These are phyloP conservation scores for Leishmania martiniquensis DNA, from an alignment of 208 protist genomes.

Conservation along the genomic window DNA sequence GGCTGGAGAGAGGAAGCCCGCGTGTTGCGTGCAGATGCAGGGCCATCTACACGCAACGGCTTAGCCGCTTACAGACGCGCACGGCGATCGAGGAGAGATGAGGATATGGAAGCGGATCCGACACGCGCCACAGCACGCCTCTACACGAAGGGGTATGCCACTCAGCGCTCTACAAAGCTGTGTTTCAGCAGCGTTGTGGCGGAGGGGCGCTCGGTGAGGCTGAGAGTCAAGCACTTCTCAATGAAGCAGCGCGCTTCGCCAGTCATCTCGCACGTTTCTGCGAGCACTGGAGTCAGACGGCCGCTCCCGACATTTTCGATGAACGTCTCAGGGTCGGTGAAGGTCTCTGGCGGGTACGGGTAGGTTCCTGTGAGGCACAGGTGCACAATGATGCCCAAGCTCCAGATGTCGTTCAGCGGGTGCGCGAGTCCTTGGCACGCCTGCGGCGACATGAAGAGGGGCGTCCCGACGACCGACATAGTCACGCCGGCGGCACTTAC, in stretches of 20 bases:
- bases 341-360: constrained; percentile 52
- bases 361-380: constrained; percentile 64
- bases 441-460: constrained; percentile 84
- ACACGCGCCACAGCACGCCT: not conserved
- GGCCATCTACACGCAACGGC: too few relatives aligned
- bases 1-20: too few relatives aligned
- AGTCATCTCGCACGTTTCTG: constrained; percentile 27
- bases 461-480: constrained; percentile 55
- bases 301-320: constrained; percentile 41
- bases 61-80: too few relatives aligned
- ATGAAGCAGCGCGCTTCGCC: constrained; percentile 42
- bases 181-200: constrained; percentile 50
- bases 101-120: not conserved
- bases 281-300: constrained; percentile 28
- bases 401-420: constrained; percentile 81
- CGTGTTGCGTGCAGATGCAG: too few relatives aligned
- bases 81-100: constrained; percentile 12
- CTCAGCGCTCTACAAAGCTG: constrained; percentile 38
- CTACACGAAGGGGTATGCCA: too few relatives aligned
- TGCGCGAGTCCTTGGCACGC: constrained; percentile 63
- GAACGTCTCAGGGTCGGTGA: constrained; percentile 43
- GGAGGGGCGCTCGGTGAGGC: constrained; percentile 37
- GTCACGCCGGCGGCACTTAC: not conserved
- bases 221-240: constrained; percentile 39
- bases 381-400: constrained; percentile 71